phyloP scores from a whole-genome alignment of 148 eudicot genomes.

The Silene latifolia region DNA sequence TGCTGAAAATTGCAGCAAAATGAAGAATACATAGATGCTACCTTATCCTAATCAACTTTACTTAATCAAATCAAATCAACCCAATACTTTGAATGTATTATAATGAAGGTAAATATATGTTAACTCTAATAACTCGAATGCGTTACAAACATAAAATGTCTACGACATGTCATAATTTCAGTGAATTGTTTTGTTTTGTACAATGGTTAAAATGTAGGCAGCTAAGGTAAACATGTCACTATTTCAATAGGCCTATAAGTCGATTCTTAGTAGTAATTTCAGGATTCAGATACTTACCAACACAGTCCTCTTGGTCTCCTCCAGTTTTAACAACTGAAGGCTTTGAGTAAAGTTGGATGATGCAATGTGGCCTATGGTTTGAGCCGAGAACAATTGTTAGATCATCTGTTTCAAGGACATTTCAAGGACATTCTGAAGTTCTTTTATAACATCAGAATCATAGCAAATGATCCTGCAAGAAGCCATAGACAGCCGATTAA shows the following conservation, averaged over 20 bases:
- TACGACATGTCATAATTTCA: no score
- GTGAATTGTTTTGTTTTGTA: no score
- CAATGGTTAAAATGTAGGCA: no score
- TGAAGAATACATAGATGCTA: slow-evolving; percentile 22
- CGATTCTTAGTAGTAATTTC: background rate
- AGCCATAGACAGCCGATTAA: background rate
- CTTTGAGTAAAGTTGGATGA: slow-evolving; percentile 83
- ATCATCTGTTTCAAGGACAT: slow-evolving; percentile 77
- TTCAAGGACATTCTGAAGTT: no score
- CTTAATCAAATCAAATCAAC: slow-evolving; percentile 7
- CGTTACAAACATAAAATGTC: no score
- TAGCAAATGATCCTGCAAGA: slow-evolving; percentile 80
- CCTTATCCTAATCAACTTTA: slow-evolving; percentile 15
- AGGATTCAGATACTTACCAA: slow-evolving; percentile 43
- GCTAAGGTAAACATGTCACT: background rate
- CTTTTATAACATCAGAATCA: slow-evolving; percentile 65
- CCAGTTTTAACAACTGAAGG: slow-evolving; percentile 56
- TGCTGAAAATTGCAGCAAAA: background rate
- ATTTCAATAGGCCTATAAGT: background rate
- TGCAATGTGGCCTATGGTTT: slow-evolving; percentile 82
- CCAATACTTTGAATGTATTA: no score
- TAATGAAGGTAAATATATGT: no score
- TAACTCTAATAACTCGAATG: no score
- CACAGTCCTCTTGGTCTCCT: slow-evolving; percentile 51
- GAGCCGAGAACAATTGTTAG: slow-evolving; percentile 68